These are phyloP conservation scores for Discostella stelligeroides DNA, from an alignment of 108 stramenopile genomes.

Conservation along the genomic window DNA sequence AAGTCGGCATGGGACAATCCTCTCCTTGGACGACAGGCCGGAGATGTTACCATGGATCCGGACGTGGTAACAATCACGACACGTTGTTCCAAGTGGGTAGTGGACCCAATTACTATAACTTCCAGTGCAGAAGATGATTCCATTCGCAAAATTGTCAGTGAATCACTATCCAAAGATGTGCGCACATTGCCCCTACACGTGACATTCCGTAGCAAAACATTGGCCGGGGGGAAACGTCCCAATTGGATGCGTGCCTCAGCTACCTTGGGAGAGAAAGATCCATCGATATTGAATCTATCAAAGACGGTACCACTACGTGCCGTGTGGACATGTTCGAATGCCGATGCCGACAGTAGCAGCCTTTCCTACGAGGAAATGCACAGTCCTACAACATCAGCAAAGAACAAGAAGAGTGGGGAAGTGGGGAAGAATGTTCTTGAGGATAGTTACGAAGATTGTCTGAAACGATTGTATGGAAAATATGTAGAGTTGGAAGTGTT, in stretches of 20 bases:
- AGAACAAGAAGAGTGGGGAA: too few species aligned
- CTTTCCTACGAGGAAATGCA: too few species aligned
- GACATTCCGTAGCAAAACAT: constrained; percentile 33
- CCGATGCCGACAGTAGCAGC: too few species aligned
- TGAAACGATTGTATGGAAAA: constrained; percentile 45
- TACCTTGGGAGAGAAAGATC: constrained; percentile 17
- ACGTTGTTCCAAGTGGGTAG: constrained; percentile 27
- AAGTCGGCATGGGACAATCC: constrained; percentile 48
- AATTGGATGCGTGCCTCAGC: constrained; percentile 53
- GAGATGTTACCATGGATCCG: constrained; percentile 43
- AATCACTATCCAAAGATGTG: constrained; percentile 7
- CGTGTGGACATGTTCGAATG: constrained; percentile 52
- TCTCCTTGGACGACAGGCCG: constrained; percentile 15
- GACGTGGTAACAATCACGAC: constrained; percentile 39
- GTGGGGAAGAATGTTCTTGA: constrained; percentile 33
- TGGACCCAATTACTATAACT: constrained; percentile 25
- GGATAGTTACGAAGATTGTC: constrained; percentile 45
- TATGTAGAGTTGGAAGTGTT: constrained; percentile 50
- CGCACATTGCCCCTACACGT: constrained; percentile 24
- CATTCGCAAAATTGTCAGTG: background rate
- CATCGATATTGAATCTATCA: background rate
- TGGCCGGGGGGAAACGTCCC: constrained; percentile 40
- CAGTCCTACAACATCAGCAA: too few species aligned
- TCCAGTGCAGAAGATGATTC: background rate
- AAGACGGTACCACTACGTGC: constrained; percentile 25